Evolutionary conservation across 1,284 basidiomycete genomes (phyloP), one percentile per base, ranked within the genome.

Genomic region (Tetrapyrgos nigripes): DNA sequence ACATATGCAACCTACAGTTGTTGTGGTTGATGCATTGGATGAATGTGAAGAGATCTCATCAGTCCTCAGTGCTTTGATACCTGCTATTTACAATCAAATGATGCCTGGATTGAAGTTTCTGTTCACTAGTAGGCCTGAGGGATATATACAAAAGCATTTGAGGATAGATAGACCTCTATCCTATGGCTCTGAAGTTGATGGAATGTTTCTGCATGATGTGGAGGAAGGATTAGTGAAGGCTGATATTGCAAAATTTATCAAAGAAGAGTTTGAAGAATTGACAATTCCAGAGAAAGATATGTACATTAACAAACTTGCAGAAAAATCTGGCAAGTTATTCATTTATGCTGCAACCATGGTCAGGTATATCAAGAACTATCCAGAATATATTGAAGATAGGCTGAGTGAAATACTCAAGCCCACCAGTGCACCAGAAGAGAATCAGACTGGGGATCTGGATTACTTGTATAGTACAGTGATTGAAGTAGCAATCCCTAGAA

Each of bases 21-120:
- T 51, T 51, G 50, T 51, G 19, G 37, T 51, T 35, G 50, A 51
- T 37, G 50, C 50, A 8, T 37, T 51, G 28, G 50, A 51, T 51
- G 50, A 51, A 51, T 51, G 50, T 37, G n/a, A 23, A 23, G 24
- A 50, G 8, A 31, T 50, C 37, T 31, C n/a, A 19, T 21, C 13
- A 21, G 31, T 51, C 4, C 29, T 51, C 5, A n/a, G 37, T 4
- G 14, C n/a, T 2, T 35, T 51, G 19, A 29, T 51, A 19, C 11
- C 31, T 4, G 28, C 28, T 4, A 51, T 51, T 9, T 31, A 51
- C 21, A 51, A 51, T 37, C 14, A 23, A 23, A 10, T 35, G 10
- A 33, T 51, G 17, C 28, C 4, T 4, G 29, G 31, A 35, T 23
- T 51, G 31, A 51, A 51, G 24, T 51, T 51, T 37, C 24, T 51